phyloP scores from a whole-genome alignment of 164 flowering plant genomes.

The Aristolochia californica region DNA sequence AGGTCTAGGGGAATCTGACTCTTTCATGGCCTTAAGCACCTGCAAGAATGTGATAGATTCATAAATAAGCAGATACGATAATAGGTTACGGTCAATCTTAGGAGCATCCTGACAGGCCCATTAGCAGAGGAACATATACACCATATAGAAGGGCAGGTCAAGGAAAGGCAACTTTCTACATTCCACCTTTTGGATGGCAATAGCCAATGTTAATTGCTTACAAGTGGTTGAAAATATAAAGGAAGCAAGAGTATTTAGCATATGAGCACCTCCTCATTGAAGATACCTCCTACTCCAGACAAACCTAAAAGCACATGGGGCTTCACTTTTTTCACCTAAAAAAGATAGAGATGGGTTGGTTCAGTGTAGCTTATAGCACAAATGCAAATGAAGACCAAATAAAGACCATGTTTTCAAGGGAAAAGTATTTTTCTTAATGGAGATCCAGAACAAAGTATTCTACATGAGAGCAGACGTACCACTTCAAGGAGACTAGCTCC shows the following conservation, averaged over 20 bases:
- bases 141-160: not conserved
- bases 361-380: not conserved
- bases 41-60: constrained; percentile 10
- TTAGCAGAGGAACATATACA: not conserved
- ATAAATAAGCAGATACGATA: not conserved
- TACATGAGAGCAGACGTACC: constrained; percentile 31
- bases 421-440: not conserved
- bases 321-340: constrained; percentile 74
- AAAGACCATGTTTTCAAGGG: not conserved
- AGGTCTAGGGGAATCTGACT: constrained; percentile 83
- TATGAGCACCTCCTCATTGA: constrained; percentile 59
- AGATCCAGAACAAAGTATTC: not conserved
- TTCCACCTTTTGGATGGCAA: not conserved
- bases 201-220: not conserved
- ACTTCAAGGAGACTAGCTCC: constrained; percentile 88
- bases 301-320: constrained; percentile 92
- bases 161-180: not conserved
- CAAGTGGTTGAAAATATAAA: not conserved
- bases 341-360: not conserved
- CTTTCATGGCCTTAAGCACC: constrained; percentile 91
- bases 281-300: constrained; percentile 92
- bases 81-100: not conserved
- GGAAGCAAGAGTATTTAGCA: not conserved
- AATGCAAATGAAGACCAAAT: not conserved
- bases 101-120: too few relatives aligned